Evolutionary conservation across 1,139 yeast genomes (phyloP), one percentile per base, ranked within the genome.

Genomic region (Pichia sp.): DNA sequence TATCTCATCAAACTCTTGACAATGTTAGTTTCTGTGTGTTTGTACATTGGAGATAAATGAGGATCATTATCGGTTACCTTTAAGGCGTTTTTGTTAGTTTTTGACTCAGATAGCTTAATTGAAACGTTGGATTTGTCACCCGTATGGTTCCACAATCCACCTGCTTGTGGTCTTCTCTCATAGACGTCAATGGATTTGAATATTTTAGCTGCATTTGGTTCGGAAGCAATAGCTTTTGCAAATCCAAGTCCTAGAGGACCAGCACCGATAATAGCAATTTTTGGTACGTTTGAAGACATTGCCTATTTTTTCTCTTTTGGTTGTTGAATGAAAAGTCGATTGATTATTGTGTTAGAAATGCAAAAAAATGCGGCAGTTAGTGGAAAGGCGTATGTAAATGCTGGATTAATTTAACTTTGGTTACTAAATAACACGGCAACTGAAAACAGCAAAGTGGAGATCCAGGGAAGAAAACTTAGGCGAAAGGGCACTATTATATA

Each of bases 191-290:
- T 62, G 3, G 54, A 42, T 4, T 53, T 56, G 50, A 61, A 54
- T 5, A 45, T 40, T 9, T 68, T 61, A 3, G 52, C 44, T 1
- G 58, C 56, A 8, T 50, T 50, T 1, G 73, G 71, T 50, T 74
- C 79, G 27, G 61, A 50, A 1, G 70, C 65, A 36, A 73, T 55
- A 0, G 77, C 71, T 43, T 72, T 71, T 3, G 75, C 76, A n/a
- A 64, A 65, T 0, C 75, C 76, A 27, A 73, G 54, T 0, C 79
- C 80, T 3, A 69, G 60, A 1, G 77, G 76, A 0, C 79, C 80
- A 4, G 75, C 79, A 7, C 80, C 80, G 29, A 74, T 65, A 8
- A 75, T 61, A 3, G 76, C 77, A 35, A 71, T 36, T 44, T 47
- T 51, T 23, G 52, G 44, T 16, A 36, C 33, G 8, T 31, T 31